phyloP scores from a whole-genome alignment of 202 grass and related monocot genomes.

The Musa balbisiana region DNA sequence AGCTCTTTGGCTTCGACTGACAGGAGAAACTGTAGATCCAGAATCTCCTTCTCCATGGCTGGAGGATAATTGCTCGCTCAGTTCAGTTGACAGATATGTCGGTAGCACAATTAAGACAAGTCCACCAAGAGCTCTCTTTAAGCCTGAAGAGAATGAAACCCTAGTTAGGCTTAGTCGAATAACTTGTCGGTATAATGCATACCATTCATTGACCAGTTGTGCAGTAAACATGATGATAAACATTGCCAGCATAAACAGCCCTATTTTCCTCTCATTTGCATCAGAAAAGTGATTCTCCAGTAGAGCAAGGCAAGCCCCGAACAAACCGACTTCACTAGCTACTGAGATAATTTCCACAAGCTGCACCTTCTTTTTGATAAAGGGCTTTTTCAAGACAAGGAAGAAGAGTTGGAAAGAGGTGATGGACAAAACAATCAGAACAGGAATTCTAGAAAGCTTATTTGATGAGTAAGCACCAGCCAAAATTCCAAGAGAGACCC shows the following conservation, averaged over 20 bases:
- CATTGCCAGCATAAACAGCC: conserved; percentile 52
- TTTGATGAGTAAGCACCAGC: conserved; percentile 53
- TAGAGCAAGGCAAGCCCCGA: conserved; percentile 56
- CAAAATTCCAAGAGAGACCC: conserved; percentile 54
- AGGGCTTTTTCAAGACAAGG: conserved; percentile 59
- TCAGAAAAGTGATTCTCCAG: conserved; percentile 26
- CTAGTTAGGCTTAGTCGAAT: conserved; percentile 33
- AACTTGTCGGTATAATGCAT: conserved; percentile 59
- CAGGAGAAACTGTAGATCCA: not conserved
- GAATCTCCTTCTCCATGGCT: conserved; percentile 21
- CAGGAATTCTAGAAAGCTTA: conserved; percentile 36
- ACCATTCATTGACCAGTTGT: conserved; percentile 71
- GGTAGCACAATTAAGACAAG: conserved; percentile 52
- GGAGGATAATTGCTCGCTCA: conserved; percentile 19
- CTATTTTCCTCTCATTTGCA: conserved; percentile 29
- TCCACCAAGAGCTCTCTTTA: conserved; percentile 47
- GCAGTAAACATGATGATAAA: conserved; percentile 42
- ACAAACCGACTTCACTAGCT: conserved; percentile 50
- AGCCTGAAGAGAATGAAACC: conserved; percentile 48
- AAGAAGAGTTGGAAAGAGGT: conserved; percentile 67
- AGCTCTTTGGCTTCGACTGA: conserved; percentile 12
- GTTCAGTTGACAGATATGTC: conserved; percentile 22
- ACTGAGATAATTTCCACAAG: conserved; percentile 74
- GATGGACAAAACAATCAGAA: conserved; percentile 39
- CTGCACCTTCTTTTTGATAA: conserved; percentile 87